Percentiles rank a stretch among this genome's conserved stretches.
phyloP scores from a whole-genome alignment of 1,284 basidiomycete species.

The Marasmius tenuissimus region DNA sequence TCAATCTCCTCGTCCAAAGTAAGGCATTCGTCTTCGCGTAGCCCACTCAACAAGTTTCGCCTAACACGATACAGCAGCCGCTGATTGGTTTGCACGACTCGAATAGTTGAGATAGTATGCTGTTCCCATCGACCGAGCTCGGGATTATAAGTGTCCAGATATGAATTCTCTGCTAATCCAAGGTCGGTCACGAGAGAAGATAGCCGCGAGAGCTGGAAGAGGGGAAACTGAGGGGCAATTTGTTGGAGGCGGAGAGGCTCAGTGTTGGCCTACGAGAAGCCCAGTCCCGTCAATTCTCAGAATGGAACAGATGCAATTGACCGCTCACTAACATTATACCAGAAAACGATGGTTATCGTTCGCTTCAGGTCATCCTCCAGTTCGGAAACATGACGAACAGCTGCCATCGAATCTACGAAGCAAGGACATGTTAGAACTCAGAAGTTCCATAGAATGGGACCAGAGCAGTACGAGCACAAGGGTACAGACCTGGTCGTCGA shows the following conservation, averaged over 20 bases:
- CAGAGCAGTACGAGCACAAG: not conserved
- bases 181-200: conserved; percentile 52
- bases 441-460: not conserved
- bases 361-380: conserved; percentile 35
- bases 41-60: conserved; percentile 53
- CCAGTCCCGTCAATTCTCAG: not conserved
- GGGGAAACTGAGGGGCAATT: conserved; percentile 60
- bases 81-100: conserved; percentile 17
- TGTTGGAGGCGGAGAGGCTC: conserved; percentile 62
- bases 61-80: conserved; percentile 60
- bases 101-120: conserved; percentile 19
- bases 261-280: conserved; percentile 43
- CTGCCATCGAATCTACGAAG: not conserved
- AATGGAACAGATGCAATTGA: conserved; percentile 12
- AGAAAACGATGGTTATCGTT: conserved; percentile 63
- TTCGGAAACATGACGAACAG: not conserved
- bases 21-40: conserved; percentile 56
- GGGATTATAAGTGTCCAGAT: conserved; percentile 60
- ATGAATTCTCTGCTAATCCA: conserved; percentile 46
- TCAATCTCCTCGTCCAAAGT: conserved; percentile 54
- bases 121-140: conserved; percentile 53
- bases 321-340: conserved; percentile 54
- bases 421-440: not conserved
- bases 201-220: conserved; percentile 58
- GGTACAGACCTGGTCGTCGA: not conserved